Evolutionary conservation across 345 rosid species (phyloP).

Genomic region (Corymbia maculata): DNA sequence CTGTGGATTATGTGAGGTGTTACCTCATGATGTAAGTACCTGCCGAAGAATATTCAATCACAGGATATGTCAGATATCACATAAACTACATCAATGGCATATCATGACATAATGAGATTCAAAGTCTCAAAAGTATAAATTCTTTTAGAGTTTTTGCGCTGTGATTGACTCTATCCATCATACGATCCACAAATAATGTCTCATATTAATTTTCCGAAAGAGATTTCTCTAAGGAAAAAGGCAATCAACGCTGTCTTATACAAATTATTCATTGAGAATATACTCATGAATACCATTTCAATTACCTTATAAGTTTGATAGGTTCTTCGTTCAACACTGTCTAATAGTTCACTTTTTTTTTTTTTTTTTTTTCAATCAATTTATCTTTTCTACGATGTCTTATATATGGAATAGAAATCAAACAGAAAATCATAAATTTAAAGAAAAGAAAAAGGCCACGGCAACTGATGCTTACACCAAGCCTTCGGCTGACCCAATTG

Average conservation of each 20-base stretch:
- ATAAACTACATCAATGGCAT: not conserved
- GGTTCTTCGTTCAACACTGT: not conserved
- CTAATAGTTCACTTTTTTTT: not conserved
- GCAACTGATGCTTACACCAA: constrained; percentile 26
- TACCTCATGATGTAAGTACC: constrained; percentile 67
- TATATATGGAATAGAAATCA: not conserved
- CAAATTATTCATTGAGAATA: not conserved
- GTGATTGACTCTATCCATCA: not conserved
- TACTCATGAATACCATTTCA: not conserved
- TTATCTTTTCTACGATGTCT: not conserved
- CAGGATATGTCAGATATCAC: not conserved
- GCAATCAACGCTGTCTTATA: not conserved
- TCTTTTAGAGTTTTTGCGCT: not conserved
- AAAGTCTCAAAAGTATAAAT: not conserved
- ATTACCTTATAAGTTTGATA: not conserved
- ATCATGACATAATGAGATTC: not conserved
- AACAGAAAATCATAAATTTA: not conserved
- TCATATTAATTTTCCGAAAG: not conserved
- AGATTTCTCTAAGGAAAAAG: not conserved
- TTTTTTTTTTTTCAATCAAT: not conserved
- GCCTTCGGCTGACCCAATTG: constrained; percentile 58
- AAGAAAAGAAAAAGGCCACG: not conserved
- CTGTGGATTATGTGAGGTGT: constrained; percentile 44
- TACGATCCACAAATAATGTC: not conserved
- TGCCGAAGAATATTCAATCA: not conserved